Evolutionary conservation across 2,329 filamentous ascomycete genomes (phyloP), one percentile per base, ranked within the genome.

Genomic region (Fusarium sp.): DNA sequence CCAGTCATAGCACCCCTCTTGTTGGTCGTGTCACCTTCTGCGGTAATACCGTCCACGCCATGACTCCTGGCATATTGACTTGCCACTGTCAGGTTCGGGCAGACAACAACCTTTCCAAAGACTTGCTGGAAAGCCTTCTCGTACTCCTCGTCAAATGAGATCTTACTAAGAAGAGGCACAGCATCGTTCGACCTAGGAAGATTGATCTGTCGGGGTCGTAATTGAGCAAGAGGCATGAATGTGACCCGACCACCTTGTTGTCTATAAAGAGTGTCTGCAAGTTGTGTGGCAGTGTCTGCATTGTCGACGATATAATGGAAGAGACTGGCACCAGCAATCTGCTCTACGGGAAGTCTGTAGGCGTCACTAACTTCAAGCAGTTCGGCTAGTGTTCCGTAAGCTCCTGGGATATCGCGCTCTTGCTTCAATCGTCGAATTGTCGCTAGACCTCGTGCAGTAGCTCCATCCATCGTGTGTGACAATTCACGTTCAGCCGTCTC

Each of bases 281-380:
- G 87, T 70, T 88, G 88, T 2, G 92, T 93, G 1, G 94, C 94
- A 1, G 94, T 97, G 40, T 92, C 88, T 63, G 96, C 93, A 49
- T 91, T 95, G 77, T 99, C 95, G 43, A 98, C 95, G 13, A 99
- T 90, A 70, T 97, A 97, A 79, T 99, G 93, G 80, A 99, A 99
- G 10, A 99, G 84, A 76, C 93, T 97, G 67, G 90, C 90, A 19
- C 96, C 96, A 4, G 95, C 96, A 51, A 94, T 96, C 72, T 97
- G 93, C 79, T 99, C 96, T 11, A 96, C 91, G 3, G 96, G 93
- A 13, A 94, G 89, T 63, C 94, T 89, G 79, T 97, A 98, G 53
- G 88, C 87, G 53, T 97, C 93, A 59, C 85, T 88, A 48, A 97
- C 93, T 55, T 94, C 88, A 72, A 98, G 88, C n/a, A 99, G 86